Evolutionary conservation across 768 basidiomycete genomes (phyloP).

Genomic region (Lactarius tabidus): DNA sequence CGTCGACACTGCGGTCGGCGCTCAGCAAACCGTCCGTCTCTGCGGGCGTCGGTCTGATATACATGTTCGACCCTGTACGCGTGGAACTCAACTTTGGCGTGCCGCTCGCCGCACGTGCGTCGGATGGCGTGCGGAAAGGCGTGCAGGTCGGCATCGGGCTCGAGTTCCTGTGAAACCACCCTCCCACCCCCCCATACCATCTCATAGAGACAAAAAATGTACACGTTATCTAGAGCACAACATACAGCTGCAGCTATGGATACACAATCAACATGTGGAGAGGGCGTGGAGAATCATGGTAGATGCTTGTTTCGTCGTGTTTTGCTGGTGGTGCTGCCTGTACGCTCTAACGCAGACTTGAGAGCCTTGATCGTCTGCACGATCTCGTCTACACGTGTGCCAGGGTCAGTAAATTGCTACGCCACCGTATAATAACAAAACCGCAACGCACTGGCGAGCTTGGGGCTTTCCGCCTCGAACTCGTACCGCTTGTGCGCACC

Average conservation of each 20-base stretch:
- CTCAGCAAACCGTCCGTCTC: constrained; percentile 64
- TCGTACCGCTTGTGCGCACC: constrained; percentile 88
- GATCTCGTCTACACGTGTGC: constrained; percentile 55
- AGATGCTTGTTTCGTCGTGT: constrained; percentile 57
- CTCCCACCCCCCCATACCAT: no score
- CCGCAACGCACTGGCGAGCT: constrained; percentile 60
- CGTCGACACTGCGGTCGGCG: constrained; percentile 30
- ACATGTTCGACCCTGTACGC: constrained; percentile 78
- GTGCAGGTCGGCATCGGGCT: constrained; percentile 79
- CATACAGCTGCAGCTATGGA: constrained; percentile 12
- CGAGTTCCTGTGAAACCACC: constrained; percentile 54
- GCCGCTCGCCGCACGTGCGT: constrained; percentile 64
- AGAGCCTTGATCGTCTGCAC: constrained; percentile 67
- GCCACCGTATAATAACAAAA: background rate
- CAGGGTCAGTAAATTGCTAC: no score
- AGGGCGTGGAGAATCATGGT: background rate
- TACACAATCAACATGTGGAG: background rate
- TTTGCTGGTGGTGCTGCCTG: constrained; percentile 53
- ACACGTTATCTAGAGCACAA: constrained; percentile 21
- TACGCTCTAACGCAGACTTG: constrained; percentile 60
- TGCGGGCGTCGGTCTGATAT: constrained; percentile 78
- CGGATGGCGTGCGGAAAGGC: constrained; percentile 65
- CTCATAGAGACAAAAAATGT: background rate
- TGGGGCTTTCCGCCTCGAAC: constrained; percentile 90
- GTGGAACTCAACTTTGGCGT: constrained; percentile 87